phyloP scores from a whole-genome alignment of 2,329 filamentous ascomycete species.

The Phaeoacremonium minimum region DNA sequence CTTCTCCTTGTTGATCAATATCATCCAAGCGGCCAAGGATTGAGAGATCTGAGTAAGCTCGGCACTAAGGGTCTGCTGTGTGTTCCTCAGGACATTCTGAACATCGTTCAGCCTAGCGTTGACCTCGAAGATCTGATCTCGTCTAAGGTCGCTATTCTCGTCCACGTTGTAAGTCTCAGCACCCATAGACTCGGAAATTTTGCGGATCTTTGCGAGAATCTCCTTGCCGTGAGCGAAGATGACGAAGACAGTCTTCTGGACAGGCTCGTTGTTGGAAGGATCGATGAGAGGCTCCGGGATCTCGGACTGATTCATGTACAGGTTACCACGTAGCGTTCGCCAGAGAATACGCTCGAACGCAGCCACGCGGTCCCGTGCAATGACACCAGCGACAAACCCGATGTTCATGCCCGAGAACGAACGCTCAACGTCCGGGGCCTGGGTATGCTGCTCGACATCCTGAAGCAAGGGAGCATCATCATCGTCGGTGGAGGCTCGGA shows the following conservation, averaged over 20 bases:
- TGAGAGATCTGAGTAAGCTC: slow-evolving; percentile 92
- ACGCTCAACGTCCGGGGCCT: slow-evolving; percentile 66
- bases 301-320: slow-evolving; percentile 99
- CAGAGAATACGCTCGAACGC: slow-evolving; percentile 97
- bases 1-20: slow-evolving; percentile 97
- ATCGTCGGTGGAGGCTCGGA: slow-evolving; percentile 82
- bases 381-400: slow-evolving; percentile 95
- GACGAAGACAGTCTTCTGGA: slow-evolving; percentile 98
- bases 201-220: slow-evolving; percentile 96
- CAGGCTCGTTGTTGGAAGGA: slow-evolving; percentile 84
- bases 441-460: slow-evolving; percentile 81
- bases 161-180: slow-evolving; percentile 96
- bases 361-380: slow-evolving; percentile 84
- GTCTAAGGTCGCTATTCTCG: slow-evolving; percentile 90
- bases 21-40: slow-evolving; percentile 93
- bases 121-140: slow-evolving; percentile 96
- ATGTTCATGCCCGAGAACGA: slow-evolving; percentile 99
- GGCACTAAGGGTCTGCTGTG: slow-evolving; percentile 87
- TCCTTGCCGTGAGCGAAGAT: slow-evolving; percentile 99
- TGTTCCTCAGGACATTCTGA: slow-evolving; percentile 88
- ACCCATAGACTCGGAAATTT: slow-evolving; percentile 96
- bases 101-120: slow-evolving; percentile 90
- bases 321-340: slow-evolving; percentile 92
- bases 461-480: slow-evolving; percentile 91
- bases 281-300: slow-evolving; percentile 92